Conservation (phyloP, 2,329 filamentous ascomycete genomes). For the Tolypocladium guangdongense region DNA sequence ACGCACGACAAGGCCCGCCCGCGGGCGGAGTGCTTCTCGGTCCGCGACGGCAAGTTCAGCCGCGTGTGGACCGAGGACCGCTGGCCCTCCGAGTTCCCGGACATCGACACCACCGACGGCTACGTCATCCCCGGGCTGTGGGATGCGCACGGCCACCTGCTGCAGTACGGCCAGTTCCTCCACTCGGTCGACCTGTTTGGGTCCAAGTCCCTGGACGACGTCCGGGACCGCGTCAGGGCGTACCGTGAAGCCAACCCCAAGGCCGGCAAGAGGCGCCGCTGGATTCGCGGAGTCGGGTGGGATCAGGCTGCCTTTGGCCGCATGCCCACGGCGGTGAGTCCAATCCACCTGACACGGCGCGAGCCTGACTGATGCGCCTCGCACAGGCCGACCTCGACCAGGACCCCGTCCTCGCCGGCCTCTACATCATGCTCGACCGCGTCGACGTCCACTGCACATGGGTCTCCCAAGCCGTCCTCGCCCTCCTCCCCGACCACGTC, state of each 20-base stretch:
- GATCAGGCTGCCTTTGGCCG: slow-evolving; percentile 54
- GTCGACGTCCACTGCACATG: slow-evolving; percentile 61
- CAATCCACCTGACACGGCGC: neutral
- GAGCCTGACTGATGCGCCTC: neutral
- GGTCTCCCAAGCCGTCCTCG: slow-evolving; percentile 54
- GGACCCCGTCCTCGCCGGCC: slow-evolving; percentile 37
- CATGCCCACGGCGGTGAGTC: slow-evolving; percentile 53
- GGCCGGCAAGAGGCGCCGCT: slow-evolving; percentile 42
- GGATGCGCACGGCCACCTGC: slow-evolving; percentile 59
- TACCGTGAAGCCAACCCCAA: slow-evolving; percentile 40
- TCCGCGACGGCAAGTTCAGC: slow-evolving; percentile 39
- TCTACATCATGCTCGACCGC: slow-evolving; percentile 59
- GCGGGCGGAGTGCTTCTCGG: slow-evolving; percentile 43
- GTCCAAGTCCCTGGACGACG: slow-evolving; percentile 40
- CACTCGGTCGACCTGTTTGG: slow-evolving; percentile 56
- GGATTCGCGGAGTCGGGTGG: slow-evolving; percentile 60
- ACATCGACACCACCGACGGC: slow-evolving; percentile 21
- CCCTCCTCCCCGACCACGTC: slow-evolving; percentile 42
- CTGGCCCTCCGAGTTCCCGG: slow-evolving; percentile 11
- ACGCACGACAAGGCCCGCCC: slow-evolving; percentile 25
- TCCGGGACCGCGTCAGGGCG: slow-evolving; percentile 36
- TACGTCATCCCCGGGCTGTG: slow-evolving; percentile 57
- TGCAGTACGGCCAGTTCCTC: slow-evolving; percentile 56
- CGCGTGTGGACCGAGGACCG: slow-evolving; percentile 30
- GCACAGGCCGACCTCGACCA: slow-evolving; percentile 42